phyloP scores from a whole-genome alignment of 768 basidiomycete species.

The Rhodotorula diobovata region DNA sequence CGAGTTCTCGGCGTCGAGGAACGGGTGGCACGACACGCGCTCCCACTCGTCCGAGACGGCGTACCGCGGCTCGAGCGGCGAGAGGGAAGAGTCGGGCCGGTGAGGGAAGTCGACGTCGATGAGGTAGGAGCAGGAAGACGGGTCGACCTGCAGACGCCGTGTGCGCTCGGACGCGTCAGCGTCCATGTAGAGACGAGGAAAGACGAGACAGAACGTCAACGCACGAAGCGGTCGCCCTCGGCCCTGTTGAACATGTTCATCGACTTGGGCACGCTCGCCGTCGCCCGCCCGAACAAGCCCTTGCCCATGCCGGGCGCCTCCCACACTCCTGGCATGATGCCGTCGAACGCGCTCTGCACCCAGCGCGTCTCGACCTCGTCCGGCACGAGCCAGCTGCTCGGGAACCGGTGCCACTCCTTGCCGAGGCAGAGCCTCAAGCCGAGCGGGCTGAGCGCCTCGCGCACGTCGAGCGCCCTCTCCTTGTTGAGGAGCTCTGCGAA shows the following conservation, averaged over 20 bases:
- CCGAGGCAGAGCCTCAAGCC: slow-evolving; percentile 75
- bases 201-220: slow-evolving; percentile 41
- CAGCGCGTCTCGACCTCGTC: slow-evolving; percentile 76
- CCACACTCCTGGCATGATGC: slow-evolving; percentile 82
- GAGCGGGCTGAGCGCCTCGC: slow-evolving; percentile 64
- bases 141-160: slow-evolving; percentile 58
- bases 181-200: too few species aligned
- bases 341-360: slow-evolving; percentile 85
- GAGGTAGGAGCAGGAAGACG: slow-evolving; percentile 76
- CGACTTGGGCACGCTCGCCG: slow-evolving; percentile 55
- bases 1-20: slow-evolving; percentile 77
- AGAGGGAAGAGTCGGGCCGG: slow-evolving; percentile 51
- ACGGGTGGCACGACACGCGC: slow-evolving; percentile 69
- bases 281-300: slow-evolving; percentile 35
- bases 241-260: slow-evolving; percentile 88
- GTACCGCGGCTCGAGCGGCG: slow-evolving; percentile 70
- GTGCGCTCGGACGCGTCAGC: slow-evolving; percentile 17
- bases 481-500: slow-evolving; percentile 48
- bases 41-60: slow-evolving; percentile 66
- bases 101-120: slow-evolving; percentile 82
- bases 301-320: slow-evolving; percentile 49
- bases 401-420: slow-evolving; percentile 96
- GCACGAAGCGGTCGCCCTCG: slow-evolving; percentile 70
- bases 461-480: slow-evolving; percentile 55
- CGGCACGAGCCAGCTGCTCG: slow-evolving; percentile 81